phyloP scores from a whole-genome alignment of 805 yeast species.

The Schizosaccharomyces osmophilus region DNA sequence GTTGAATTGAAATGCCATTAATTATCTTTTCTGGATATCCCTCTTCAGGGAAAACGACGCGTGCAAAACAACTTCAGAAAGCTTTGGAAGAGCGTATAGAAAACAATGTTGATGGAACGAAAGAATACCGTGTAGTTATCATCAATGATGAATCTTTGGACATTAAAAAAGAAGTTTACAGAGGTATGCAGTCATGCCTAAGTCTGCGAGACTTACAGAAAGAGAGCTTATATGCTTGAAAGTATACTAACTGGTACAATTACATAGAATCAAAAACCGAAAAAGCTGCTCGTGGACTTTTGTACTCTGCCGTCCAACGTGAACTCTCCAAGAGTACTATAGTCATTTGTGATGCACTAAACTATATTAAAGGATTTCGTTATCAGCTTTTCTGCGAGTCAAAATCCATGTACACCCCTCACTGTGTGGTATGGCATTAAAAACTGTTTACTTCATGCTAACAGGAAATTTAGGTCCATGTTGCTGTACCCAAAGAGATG shows the following conservation, averaged over 20 bases:
- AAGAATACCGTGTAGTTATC: slow-evolving; percentile 11
- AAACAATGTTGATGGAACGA: neutral
- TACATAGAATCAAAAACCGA: slow-evolving; percentile 45
- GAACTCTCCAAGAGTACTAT: slow-evolving; percentile 42
- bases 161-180: slow-evolving; percentile 40
- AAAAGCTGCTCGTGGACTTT: slow-evolving; percentile 58
- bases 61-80: slow-evolving; percentile 32
- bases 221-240: neutral
- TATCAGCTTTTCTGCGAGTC: slow-evolving; percentile 89
- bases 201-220: neutral
- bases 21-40: slow-evolving; percentile 70
- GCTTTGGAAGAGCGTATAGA: slow-evolving; percentile 24
- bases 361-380: slow-evolving; percentile 83
- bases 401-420: slow-evolving; percentile 55
- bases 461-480: slow-evolving; percentile 23
- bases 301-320: slow-evolving; percentile 72
- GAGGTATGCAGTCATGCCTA: slow-evolving; percentile 8
- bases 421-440: slow-evolving; percentile 27
- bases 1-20: slow-evolving; percentile 40
- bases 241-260: neutral
- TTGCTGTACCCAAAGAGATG: slow-evolving; percentile 38
- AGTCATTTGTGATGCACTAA: slow-evolving; percentile 64
- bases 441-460: neutral
- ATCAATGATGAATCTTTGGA: slow-evolving; percentile 63
- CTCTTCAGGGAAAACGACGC: slow-evolving; percentile 54